A percentile compares a stretch with the other conserved stretches of the same genome.
phyloP scores from a whole-genome alignment of 2,329 filamentous ascomycete genomes.

The Thielaviopsis musarum region DNA sequence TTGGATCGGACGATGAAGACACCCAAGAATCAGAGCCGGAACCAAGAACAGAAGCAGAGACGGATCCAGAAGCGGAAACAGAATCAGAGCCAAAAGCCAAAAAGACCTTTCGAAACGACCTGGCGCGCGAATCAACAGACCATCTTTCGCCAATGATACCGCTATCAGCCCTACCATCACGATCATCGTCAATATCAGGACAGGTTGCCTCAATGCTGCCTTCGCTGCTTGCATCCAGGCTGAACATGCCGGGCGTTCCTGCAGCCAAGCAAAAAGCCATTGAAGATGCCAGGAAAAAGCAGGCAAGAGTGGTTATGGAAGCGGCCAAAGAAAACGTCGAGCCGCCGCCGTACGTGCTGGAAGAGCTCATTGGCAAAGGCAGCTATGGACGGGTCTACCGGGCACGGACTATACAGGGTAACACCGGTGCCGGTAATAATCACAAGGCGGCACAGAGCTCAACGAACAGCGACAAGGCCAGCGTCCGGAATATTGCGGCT shows the following conservation, averaged over 20 bases:
- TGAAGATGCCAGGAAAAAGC: slow-evolving; percentile 56
- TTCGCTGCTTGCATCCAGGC: background rate
- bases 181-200: background rate
- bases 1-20: background rate
- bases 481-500: background rate
- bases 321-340: slow-evolving; percentile 42
- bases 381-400: slow-evolving; percentile 62
- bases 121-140: background rate
- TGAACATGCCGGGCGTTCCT: slow-evolving; percentile 21
- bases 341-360: slow-evolving; percentile 48
- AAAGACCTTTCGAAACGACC: background rate
- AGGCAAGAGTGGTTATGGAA: slow-evolving; percentile 43
- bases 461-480: slow-evolving; percentile 21
- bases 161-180: background rate
- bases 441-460: slow-evolving; percentile 10
- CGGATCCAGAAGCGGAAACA: too few species aligned
- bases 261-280: slow-evolving; percentile 41
- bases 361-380: slow-evolving; percentile 59
- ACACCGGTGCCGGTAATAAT: background rate
- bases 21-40: background rate
- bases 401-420: slow-evolving; percentile 23
- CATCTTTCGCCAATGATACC: background rate
- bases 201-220: background rate
- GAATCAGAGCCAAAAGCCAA: background rate
- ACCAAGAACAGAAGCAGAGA: background rate